Percentiles rank a stretch among this genome's conserved stretches.
Conservation (phyloP, 2,329 filamentous ascomycete genomes). For the Rhynchosporium graminicola region DNA sequence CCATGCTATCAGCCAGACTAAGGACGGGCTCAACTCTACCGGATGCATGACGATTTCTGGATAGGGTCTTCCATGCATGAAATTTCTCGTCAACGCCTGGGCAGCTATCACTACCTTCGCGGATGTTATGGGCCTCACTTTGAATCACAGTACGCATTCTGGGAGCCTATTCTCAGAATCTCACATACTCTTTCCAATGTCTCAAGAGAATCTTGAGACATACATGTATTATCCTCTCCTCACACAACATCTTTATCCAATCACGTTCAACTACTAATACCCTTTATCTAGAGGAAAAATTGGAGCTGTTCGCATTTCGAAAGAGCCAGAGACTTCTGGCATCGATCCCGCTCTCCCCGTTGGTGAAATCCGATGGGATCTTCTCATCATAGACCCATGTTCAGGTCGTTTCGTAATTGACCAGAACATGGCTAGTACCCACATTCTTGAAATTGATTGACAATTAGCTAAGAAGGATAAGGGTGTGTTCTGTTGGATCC, state of each 20-base stretch:
- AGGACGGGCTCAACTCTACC: constrained; percentile 57
- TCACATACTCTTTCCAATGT: too few species aligned
- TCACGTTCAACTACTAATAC: too few species aligned
- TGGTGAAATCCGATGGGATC: constrained; percentile 60
- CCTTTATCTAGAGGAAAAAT: constrained; percentile 48
- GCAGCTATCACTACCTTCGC: constrained; percentile 56
- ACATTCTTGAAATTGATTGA: constrained; percentile 56
- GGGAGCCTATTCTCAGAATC: too few species aligned
- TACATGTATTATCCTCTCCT: too few species aligned
- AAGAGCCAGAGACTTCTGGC: background rate
- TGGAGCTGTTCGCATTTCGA: constrained; percentile 48
- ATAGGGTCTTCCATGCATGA: constrained; percentile 59
- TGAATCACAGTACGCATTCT: constrained; percentile 46
- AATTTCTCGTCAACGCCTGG: constrained; percentile 59
- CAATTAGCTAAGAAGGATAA: constrained; percentile 54
- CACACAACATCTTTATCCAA: too few species aligned
- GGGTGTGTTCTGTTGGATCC: constrained; percentile 57
- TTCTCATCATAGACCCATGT: constrained; percentile 53
- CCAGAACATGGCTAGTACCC: constrained; percentile 53
- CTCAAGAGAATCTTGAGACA: too few species aligned
- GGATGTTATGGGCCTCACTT: constrained; percentile 54
- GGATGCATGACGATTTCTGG: constrained; percentile 68
- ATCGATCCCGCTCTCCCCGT: constrained; percentile 45
- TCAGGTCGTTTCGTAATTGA: constrained; percentile 57
- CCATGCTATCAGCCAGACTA: constrained; percentile 59